Evolutionary conservation across 1,284 basidiomycete genomes (phyloP).

Genomic region (Ceratobasidium sp.): DNA sequence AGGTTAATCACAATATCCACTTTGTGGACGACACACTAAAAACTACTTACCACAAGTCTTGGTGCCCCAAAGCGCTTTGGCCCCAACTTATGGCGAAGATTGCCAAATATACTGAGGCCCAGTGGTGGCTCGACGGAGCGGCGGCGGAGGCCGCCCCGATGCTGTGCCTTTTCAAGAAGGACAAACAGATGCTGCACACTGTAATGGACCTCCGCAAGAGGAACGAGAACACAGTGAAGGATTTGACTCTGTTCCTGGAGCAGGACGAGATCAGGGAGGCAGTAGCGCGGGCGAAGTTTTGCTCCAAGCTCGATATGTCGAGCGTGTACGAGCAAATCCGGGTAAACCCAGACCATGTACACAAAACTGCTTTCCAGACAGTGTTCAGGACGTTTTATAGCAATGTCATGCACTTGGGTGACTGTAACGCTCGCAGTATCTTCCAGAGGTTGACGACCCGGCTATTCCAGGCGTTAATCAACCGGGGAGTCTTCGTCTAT

Average conservation of each 20-base stretch:
- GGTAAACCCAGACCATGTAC: conserved; percentile 53
- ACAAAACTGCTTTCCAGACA: conserved; percentile 47
- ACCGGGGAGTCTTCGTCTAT: conserved; percentile 45
- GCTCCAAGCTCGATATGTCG: conserved; percentile 53
- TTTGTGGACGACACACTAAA: conserved; percentile 19
- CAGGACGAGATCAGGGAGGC: conserved; percentile 52
- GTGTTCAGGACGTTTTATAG: conserved; percentile 56
- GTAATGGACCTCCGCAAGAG: conserved; percentile 58
- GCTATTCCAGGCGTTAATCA: conserved; percentile 51
- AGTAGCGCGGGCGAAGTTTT: conserved; percentile 47
- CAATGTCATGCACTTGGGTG: conserved; percentile 52
- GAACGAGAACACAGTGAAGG: conserved; percentile 55
- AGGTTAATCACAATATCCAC: conserved; percentile 40
- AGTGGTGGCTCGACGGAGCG: conserved; percentile 51
- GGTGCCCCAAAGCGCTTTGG: conserved; percentile 20
- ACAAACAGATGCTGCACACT: conserved; percentile 40
- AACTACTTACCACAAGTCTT: neutral
- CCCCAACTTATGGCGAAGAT: conserved; percentile 49
- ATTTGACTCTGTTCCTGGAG: conserved; percentile 56
- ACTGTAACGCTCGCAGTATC: conserved; percentile 51
- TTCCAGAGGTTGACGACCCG: conserved; percentile 53
- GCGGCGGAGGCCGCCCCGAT: conserved; percentile 53
- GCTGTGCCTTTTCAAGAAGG: conserved; percentile 55
- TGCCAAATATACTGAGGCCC: conserved; percentile 43
- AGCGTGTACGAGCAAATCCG: conserved; percentile 56